Evolutionary conservation across 2,329 filamentous ascomycete species (phyloP).

Genomic region (Simplicillium aogashimaense): DNA sequence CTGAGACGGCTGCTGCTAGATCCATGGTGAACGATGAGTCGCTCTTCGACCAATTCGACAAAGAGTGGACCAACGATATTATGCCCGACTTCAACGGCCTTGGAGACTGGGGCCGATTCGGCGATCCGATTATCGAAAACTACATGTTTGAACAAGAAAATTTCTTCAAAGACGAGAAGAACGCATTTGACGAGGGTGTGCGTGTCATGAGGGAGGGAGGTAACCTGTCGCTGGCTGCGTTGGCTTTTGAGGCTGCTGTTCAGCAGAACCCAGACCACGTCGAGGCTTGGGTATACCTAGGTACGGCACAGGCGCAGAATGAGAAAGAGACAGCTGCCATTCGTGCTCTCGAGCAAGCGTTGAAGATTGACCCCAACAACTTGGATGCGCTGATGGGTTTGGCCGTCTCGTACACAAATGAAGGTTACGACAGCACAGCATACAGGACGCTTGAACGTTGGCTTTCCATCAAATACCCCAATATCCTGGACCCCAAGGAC

Average conservation of each 20-base stretch:
- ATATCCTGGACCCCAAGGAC: constrained; percentile 62
- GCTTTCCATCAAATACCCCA: constrained; percentile 90
- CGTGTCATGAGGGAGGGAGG: constrained; percentile 90
- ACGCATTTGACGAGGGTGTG: constrained; percentile 88
- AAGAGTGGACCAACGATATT: constrained; percentile 61
- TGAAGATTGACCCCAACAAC: constrained; percentile 81
- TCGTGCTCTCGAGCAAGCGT: constrained; percentile 79
- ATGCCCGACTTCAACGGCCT: constrained; percentile 47
- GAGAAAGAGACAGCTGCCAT: constrained; percentile 97
- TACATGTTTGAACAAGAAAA: constrained; percentile 97
- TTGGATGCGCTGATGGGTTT: constrained; percentile 87
- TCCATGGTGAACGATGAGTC: constrained; percentile 59
- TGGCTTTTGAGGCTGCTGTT: constrained; percentile 92
- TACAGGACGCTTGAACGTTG: constrained; percentile 95
- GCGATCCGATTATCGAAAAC: constrained; percentile 72
- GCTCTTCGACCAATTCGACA: constrained; percentile 59
- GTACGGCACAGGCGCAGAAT: constrained; percentile 90
- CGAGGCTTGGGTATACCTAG: constrained; percentile 88
- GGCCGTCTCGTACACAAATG: constrained; percentile 95
- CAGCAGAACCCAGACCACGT: constrained; percentile 82
- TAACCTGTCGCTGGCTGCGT: constrained; percentile 83
- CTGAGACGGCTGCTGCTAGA: constrained; percentile 60
- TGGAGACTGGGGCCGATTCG: constrained; percentile 56
- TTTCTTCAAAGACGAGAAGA: constrained; percentile 67
- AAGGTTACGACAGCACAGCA: constrained; percentile 94